phyloP scores from a whole-genome alignment of 257 asterid species.

The Salvia splendens region DNA sequence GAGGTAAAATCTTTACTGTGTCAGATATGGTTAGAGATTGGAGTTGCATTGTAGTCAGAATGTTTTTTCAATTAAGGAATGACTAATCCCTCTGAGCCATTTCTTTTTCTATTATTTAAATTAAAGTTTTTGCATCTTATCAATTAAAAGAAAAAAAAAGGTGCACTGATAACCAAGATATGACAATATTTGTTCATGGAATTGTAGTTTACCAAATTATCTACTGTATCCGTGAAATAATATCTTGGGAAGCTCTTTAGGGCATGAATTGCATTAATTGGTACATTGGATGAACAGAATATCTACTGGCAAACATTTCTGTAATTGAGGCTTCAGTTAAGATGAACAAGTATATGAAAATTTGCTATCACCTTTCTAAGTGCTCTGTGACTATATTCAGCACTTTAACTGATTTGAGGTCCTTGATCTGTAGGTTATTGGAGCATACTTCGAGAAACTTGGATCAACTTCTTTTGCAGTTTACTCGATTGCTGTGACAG shows the following conservation, averaged over 20 bases:
- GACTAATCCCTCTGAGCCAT: neutral
- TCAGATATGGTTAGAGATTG: neutral
- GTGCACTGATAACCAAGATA: no score
- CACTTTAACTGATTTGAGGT: conserved; percentile 35
- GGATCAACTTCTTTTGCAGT: conserved; percentile 88
- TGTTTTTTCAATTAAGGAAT: neutral
- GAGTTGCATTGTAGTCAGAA: neutral
- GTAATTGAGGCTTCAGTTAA: conserved; percentile 20
- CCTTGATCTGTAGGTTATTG: conserved; percentile 63
- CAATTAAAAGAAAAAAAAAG: neutral
- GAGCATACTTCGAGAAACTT: conserved; percentile 91
- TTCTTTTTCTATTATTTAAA: neutral
- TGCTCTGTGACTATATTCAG: conserved; percentile 28
- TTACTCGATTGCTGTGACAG: conserved; percentile 81
- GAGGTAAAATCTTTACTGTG: no score
- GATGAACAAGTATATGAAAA: conserved; percentile 8
- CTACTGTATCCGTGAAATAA: neutral
- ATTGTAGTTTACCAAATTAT: neutral
- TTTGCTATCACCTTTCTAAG: conserved; percentile 24
- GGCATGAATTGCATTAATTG: neutral
- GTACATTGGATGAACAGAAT: neutral
- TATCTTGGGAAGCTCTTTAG: neutral
- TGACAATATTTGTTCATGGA: no score
- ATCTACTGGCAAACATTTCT: conserved; percentile 6
- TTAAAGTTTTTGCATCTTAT: neutral